Conservation (phyloP, 805 yeast genomes). For the Priceomyces carsonii region DNA sequence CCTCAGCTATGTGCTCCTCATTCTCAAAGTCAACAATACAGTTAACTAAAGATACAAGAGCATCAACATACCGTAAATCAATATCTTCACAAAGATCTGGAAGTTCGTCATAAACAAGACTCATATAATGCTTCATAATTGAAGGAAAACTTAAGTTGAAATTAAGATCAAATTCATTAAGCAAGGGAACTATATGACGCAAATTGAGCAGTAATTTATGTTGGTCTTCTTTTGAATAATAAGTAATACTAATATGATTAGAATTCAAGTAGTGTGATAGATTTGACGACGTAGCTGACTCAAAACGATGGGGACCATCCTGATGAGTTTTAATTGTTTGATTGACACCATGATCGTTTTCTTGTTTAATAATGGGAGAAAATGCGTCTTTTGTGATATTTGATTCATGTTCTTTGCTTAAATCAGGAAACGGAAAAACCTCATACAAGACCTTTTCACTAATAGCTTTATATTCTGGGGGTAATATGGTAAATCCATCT, state of each 20-base stretch:
- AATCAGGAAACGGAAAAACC: conserved; percentile 19
- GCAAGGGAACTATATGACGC: conserved; percentile 22
- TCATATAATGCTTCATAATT: conserved; percentile 23
- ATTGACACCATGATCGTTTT: no score
- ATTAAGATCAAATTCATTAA: conserved; percentile 26
- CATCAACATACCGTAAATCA: conserved; percentile 25
- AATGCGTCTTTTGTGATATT: no score
- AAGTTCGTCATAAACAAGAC: conserved; percentile 17
- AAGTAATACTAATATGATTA: no score
- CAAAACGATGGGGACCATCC: no score
- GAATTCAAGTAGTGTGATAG: no score
- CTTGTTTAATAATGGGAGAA: no score
- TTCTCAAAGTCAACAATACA: conserved; percentile 31
- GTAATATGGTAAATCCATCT: conserved; percentile 15
- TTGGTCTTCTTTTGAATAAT: conserved; percentile 15
- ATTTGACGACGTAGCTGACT: no score
- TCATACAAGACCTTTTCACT: conserved; percentile 15
- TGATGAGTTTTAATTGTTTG: no score
- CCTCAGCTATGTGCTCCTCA: conserved; percentile 17
- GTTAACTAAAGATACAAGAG: conserved; percentile 18
- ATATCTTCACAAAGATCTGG: conserved; percentile 15
- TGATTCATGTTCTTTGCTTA: conserved; percentile 1
- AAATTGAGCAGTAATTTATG: conserved; percentile 13
- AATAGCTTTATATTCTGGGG: conserved; percentile 11
- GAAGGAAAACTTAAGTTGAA: conserved; percentile 23